phyloP scores from a whole-genome alignment of 2,329 filamentous ascomycete genomes.

The Xylaria sp. region DNA sequence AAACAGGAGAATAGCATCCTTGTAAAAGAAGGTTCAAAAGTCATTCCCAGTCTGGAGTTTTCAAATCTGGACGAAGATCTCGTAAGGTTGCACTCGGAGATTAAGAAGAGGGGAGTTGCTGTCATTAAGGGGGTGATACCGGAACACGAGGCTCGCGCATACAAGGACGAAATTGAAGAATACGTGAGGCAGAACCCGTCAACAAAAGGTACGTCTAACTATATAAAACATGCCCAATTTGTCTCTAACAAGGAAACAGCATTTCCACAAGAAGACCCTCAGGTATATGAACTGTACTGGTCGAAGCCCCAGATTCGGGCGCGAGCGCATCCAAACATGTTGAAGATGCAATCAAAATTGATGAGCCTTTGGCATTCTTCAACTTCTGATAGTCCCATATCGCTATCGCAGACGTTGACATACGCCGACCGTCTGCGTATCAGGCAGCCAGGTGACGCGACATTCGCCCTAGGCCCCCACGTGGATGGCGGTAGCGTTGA shows the following conservation, averaged over 20 bases:
- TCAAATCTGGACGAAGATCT: constrained; percentile 56
- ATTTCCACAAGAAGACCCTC: constrained; percentile 73
- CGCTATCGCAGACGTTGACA: constrained; percentile 65
- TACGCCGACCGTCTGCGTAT: constrained; percentile 81
- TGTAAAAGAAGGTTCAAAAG: constrained; percentile 55
- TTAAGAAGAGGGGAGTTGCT: constrained; percentile 70
- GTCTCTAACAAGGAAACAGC: constrained; percentile 53
- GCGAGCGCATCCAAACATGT: constrained; percentile 72
- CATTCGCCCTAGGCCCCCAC: constrained; percentile 78
- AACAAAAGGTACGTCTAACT: constrained; percentile 59
- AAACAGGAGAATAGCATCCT: constrained; percentile 61
- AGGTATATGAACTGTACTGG: constrained; percentile 83
- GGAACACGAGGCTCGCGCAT: constrained; percentile 69
- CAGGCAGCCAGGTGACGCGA: constrained; percentile 74
- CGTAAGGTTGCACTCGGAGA: constrained; percentile 56
- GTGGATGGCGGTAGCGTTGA: constrained; percentile 80
- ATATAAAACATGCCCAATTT: not conserved
- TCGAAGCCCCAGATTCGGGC: constrained; percentile 74
- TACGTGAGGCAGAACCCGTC: constrained; percentile 73
- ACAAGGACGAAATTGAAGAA: constrained; percentile 72
- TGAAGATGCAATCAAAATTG: constrained; percentile 70
- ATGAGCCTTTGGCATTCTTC: constrained; percentile 72
- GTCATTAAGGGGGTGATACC: constrained; percentile 75
- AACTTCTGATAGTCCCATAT: constrained; percentile 60
- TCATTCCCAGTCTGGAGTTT: constrained; percentile 66